Evolutionary conservation across 805 yeast species (phyloP), one percentile per base, ranked within the genome.

Genomic region (Yueomyces sinensis): DNA sequence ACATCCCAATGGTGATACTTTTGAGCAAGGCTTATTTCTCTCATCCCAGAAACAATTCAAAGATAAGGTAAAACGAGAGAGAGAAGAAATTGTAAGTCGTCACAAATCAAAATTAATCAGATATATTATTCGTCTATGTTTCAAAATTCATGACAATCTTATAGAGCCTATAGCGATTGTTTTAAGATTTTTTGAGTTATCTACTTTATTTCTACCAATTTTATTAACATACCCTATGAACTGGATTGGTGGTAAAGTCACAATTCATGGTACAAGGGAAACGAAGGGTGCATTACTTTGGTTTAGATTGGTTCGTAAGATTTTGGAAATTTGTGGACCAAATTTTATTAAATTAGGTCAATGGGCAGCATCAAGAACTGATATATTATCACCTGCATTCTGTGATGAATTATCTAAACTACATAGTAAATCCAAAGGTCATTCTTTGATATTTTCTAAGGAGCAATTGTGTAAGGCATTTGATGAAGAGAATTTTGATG

Each of bases 321-420:
- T 79, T 1, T 72, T 91, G 38, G 95, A 89, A 55, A 41, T 63
- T 14, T 95, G 95, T 0, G 98, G 98, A 1, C 94, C 97, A 3
- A 79, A 95, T 3, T 91, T 81, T 52, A 76, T 81, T 37, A 81
- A 83, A 56, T 68, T 91, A 37, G 98, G 97, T 3, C 99, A 91
- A 61, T 91, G 99, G 99, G 98, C 98, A 0, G 96, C 96, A 3
- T 81, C 95, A 9, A 71, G 99, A 56, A 82, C 94, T 0, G 99
- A 91, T 58, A 79, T 91, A 24, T 89, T 91, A 59, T 79, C 95
- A 3, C 62, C 60, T 32, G 82, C 70, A 29, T 59, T 89, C 56
- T 89, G 97, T 54, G 70, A 72, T 17, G 86, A 82, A 49, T 59
- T 91, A 45, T 72, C 82, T 9, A 60, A 69, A 17, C 60, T 91